Evolutionary conservation across 164 flowering plant genomes (phyloP).

Genomic region (Nelumbo lutea): DNA sequence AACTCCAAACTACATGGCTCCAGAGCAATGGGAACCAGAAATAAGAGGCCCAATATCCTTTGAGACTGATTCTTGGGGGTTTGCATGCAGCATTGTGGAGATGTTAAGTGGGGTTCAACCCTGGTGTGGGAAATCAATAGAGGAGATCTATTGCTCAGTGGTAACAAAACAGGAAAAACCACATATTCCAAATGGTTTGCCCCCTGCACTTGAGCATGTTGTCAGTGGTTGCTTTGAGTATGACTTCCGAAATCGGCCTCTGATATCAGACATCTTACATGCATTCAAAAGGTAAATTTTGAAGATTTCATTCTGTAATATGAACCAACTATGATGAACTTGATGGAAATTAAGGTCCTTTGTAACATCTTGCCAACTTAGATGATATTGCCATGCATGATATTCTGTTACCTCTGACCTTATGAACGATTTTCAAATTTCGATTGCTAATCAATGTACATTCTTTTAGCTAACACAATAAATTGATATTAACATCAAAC

Average conservation of each 20-base stretch:
- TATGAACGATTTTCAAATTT: neutral
- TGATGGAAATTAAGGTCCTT: neutral
- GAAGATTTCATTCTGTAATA: neutral
- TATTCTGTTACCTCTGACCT: neutral
- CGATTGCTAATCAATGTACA: neutral
- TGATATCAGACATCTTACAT: slow-evolving; percentile 54
- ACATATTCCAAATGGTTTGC: slow-evolving; percentile 65
- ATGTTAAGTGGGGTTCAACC: slow-evolving; percentile 81
- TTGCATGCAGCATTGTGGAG: slow-evolving; percentile 84
- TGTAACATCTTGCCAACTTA: too few species aligned
- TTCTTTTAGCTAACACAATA: neutral
- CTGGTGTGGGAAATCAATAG: slow-evolving; percentile 73
- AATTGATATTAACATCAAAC: neutral
- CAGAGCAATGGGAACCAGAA: slow-evolving; percentile 94
- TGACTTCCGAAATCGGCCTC: slow-evolving; percentile 78
- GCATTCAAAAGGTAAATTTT: slow-evolving; percentile 55
- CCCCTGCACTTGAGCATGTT: slow-evolving; percentile 67
- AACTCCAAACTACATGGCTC: slow-evolving; percentile 93
- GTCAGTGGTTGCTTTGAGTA: slow-evolving; percentile 85
- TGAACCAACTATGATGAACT: neutral
- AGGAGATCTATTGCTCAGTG: slow-evolving; percentile 58
- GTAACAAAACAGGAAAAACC: slow-evolving; percentile 79
- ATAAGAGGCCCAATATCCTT: slow-evolving; percentile 80
- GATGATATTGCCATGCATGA: neutral
- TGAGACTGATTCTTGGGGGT: slow-evolving; percentile 97